These are phyloP conservation scores for Verticillium longisporum DNA, from an alignment of 2,329 filamentous ascomycete genomes.

Conservation along the genomic window DNA sequence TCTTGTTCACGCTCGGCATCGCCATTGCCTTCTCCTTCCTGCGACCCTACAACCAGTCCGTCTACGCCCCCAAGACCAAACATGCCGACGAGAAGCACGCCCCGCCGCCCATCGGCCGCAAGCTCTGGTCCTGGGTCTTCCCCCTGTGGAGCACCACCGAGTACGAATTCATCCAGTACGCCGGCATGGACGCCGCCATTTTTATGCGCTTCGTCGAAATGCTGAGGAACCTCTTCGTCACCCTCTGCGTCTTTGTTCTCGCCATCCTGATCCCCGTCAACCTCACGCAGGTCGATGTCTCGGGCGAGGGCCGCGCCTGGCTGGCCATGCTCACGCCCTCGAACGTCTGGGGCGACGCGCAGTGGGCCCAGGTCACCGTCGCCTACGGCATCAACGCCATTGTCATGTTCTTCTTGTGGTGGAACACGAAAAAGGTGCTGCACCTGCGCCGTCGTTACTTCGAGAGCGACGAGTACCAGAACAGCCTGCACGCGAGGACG, in stretches of 20 bases:
- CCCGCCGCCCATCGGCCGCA: conserved; percentile 78
- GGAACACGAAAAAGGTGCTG: conserved; percentile 73
- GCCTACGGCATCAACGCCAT: conserved; percentile 66
- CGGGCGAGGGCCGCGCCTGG: conserved; percentile 31
- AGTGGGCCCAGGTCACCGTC: conserved; percentile 54
- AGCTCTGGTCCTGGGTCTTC: conserved; percentile 79
- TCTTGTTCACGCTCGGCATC: conserved; percentile 67
- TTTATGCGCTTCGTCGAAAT: conserved; percentile 86
- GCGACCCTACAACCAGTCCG: conserved; percentile 82
- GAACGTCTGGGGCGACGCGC: conserved; percentile 41
- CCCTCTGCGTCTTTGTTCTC: conserved; percentile 66
- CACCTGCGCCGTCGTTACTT: conserved; percentile 72
- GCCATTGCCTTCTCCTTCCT: conserved; percentile 80
- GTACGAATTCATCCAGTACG: conserved; percentile 66
- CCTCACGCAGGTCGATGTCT: conserved; percentile 39
- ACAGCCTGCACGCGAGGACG: conserved; percentile 71
- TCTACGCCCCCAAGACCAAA: conserved; percentile 92
- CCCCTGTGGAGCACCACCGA: conserved; percentile 77
- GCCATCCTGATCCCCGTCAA: conserved; percentile 78
- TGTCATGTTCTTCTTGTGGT: conserved; percentile 78
- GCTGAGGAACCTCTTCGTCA: conserved; percentile 83
- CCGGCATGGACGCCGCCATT: conserved; percentile 85
- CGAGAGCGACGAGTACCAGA: conserved; percentile 79
- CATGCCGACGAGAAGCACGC: conserved; percentile 86
- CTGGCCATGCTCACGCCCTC: conserved; percentile 54